These are phyloP conservation scores for Dinochytrium kinnereticum DNA, from an alignment of 371 early-diverging fungal species.

Conservation along the genomic window DNA sequence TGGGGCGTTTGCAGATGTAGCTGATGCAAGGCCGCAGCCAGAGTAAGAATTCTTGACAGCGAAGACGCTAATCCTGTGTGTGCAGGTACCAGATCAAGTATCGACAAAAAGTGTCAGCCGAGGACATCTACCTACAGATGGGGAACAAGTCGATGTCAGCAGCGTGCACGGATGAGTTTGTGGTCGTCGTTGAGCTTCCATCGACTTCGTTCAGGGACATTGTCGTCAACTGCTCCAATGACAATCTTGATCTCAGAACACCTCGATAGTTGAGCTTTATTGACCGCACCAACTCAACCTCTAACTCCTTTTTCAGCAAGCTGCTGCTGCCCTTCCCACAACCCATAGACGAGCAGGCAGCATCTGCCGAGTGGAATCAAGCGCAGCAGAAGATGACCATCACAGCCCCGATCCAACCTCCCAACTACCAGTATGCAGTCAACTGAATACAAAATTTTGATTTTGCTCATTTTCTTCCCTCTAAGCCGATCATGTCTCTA, in stretches of 20 bases:
- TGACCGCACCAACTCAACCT: not conserved
- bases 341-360: constrained; percentile 26
- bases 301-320: constrained; percentile 21
- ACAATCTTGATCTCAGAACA: constrained; percentile 30
- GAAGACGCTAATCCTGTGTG: not conserved
- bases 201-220: constrained; percentile 28
- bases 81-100: constrained; percentile 39
- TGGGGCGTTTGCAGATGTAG: constrained; percentile 23
- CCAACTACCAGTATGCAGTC: not conserved
- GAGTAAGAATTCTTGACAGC: constrained; percentile 22
- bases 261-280: constrained; percentile 30
- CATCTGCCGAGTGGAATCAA: constrained; percentile 29
- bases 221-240: constrained; percentile 25
- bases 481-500: too few relatives aligned
- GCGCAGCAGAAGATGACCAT: constrained; percentile 26
- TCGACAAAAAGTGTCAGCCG: constrained; percentile 41
- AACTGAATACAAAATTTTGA: not conserved
- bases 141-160: constrained; percentile 33
- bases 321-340: constrained; percentile 25
- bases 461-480: too few relatives aligned
- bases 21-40: constrained; percentile 38
- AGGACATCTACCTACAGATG: constrained; percentile 52
- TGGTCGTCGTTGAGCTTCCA: constrained; percentile 36
- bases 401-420: constrained; percentile 22
- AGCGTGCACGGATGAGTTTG: constrained; percentile 32